Evolutionary conservation across 2,329 filamentous ascomycete species (phyloP), one percentile per base, ranked within the genome.

Genomic region (Pseudovirgaria hyperparasitica): DNA sequence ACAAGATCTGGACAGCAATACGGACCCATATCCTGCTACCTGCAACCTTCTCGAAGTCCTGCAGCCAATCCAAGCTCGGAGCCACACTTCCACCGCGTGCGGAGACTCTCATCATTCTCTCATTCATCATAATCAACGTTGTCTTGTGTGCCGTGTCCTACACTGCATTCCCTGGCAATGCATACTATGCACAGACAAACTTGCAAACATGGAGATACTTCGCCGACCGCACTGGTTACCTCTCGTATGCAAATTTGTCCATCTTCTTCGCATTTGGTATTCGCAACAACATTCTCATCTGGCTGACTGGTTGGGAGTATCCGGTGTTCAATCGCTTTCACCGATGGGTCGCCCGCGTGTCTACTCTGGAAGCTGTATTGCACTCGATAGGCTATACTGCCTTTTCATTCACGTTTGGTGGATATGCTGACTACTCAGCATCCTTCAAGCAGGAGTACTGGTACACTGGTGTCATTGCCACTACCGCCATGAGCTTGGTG

Each of bases 231-330:
- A 74, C 72, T 0, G 74, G 75, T 0, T 65, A 75, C 17, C 60
- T 81, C 14, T 67, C 71, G 0, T 69, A 74, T 37, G 69, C 67
- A 4, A 76, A 76, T 35, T 61, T 80, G 5, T 70, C 72, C 0
- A 40, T 76, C 3, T 52, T 79, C 0, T 79, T 73, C 72, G 47
- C 80, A 0, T 80, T 81, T 36, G 70, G 67, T 1, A 69, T 70
- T 42, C 60, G 76, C 7, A 82, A 81, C 34, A 78, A 81, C 27
- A 41, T 73, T 0, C 59, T 79, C 10, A 55, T 78, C 29, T 76
- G 70, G 70, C 43, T 72, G 1, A 80, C 76, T 0, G 75, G 75
- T 0, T 81, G 76, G 74, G 71, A 69, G 8, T 79, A 76, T 43
- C 62, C 63, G 2, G 72, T 70, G 0, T 80, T 72, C 40, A 80